Base-by-base conservation (phyloP, 1,284 basidiomycete genomes). In the Pseudozyma tsukubaensis region DNA sequence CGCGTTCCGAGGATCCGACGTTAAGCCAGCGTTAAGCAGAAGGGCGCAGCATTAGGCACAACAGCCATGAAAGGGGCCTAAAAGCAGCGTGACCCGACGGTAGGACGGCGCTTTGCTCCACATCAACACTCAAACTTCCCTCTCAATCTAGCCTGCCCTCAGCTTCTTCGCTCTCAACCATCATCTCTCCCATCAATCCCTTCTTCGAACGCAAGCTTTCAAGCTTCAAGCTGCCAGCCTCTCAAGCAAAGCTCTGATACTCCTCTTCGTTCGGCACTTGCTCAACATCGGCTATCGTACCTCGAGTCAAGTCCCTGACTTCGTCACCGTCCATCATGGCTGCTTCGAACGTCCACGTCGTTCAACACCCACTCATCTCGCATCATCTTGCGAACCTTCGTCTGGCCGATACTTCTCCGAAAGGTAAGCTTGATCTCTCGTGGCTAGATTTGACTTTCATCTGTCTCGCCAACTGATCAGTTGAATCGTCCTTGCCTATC, bases 341-440 rank as follows among this genome's bases (percentile, higher is more conserved):
- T 12, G 14, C 13, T 29, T 67, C 66, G 7, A 78, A 77, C 40
- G 49, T 79, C 34, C 70, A 72, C 45, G 63, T 77, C 44, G 74
- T 81, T 36, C 42, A 54, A 40, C 79, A 81, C 62, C 79, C 79
- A 13, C 56, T 81, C 37, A 65, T 79, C 58, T 69, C 72, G 51
- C 76, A 78, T 65, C 76, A 82, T 40, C 48, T 77, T 44, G 69
- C 70, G 16, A 75, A 76, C 39, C 59, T 76, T 50, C 73, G 82
- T 39, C 78, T 79, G 45, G 78, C 58, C 24, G 72, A 66, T 47
- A 82, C 72, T 21, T 76, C 60, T 19, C 76, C 78, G 37, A 81
- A 78, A 39, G 72, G 72, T 75, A 54, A 48, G 55, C 34, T 36
- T 37, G 14, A 4, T 16, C 24, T 44, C 19, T 24, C 19, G 0